Conservation (phyloP, 1,284 basidiomycete genomes). For the Fomitopsis schrenkii region DNA sequence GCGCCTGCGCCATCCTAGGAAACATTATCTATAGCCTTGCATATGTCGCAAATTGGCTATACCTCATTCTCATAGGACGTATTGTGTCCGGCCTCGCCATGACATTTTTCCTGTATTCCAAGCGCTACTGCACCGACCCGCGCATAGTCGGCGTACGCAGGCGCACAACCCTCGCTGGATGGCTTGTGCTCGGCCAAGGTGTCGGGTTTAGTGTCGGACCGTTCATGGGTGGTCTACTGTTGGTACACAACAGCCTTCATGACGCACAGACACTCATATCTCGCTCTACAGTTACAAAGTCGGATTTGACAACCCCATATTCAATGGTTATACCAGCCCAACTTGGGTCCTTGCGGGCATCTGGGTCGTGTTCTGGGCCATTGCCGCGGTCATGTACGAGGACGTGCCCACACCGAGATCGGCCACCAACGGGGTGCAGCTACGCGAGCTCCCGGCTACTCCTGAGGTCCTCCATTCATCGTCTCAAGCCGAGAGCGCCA, state of each 20-base stretch:
- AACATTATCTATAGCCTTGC: slow-evolving; percentile 42
- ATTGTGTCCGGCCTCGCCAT: slow-evolving; percentile 45
- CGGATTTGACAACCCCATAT: slow-evolving; percentile 32
- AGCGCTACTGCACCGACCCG: slow-evolving; percentile 62
- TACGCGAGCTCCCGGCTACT: slow-evolving; percentile 1
- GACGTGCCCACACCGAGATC: slow-evolving; percentile 35
- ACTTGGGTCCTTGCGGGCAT: slow-evolving; percentile 61
- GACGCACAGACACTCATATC: not conserved
- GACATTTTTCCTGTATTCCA: slow-evolving; percentile 47
- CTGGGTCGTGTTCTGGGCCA: slow-evolving; percentile 51
- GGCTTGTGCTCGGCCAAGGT: slow-evolving; percentile 61
- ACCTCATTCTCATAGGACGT: slow-evolving; percentile 46
- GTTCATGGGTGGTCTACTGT: slow-evolving; percentile 58
- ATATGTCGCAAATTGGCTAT: slow-evolving; percentile 41
- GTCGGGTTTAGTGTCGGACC: slow-evolving; percentile 64
- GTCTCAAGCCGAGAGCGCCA: not conserved
- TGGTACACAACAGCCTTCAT: not conserved
- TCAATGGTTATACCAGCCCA: slow-evolving; percentile 63
- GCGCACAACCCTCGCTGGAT: slow-evolving; percentile 59
- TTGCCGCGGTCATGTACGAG: slow-evolving; percentile 42
- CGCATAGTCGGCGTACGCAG: slow-evolving; percentile 64
- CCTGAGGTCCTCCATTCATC: not conserved
- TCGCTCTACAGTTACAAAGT: slow-evolving; percentile 22
- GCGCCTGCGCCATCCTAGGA: slow-evolving; percentile 36
- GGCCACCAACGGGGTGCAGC: slow-evolving; percentile 1